phyloP scores from a whole-genome alignment of 768 basidiomycete genomes.

The Mycena albidolilacea region DNA sequence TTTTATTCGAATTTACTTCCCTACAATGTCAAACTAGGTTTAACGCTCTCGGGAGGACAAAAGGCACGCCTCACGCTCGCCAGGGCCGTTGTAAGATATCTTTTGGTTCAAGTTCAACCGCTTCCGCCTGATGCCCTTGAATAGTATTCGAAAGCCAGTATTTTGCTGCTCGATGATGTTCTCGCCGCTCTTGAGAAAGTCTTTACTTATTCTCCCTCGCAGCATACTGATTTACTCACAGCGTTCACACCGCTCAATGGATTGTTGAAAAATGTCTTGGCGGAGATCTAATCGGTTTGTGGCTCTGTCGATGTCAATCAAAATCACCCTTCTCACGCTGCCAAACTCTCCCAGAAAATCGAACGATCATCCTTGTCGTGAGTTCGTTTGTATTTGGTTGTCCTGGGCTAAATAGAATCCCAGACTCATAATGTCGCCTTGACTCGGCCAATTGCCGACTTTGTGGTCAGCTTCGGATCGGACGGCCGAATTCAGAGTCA shows the following conservation, averaged over 20 bases:
- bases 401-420: not conserved
- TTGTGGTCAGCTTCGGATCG: slow-evolving; percentile 58
- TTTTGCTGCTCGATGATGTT: slow-evolving; percentile 82
- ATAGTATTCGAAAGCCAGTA: slow-evolving; percentile 65
- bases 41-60: slow-evolving; percentile 56
- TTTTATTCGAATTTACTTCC: slow-evolving; percentile 57
- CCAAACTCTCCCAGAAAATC: slow-evolving; percentile 19
- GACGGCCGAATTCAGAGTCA: slow-evolving; percentile 61
- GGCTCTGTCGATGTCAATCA: too few relatives aligned
- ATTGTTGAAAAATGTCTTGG: slow-evolving; percentile 65
- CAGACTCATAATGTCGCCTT: slow-evolving; percentile 67
- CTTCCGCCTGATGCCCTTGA: slow-evolving; percentile 46
- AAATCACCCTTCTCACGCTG: not conserved
- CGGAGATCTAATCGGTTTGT: slow-evolving; percentile 54
- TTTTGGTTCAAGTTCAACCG: slow-evolving; percentile 43
- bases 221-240: slow-evolving; percentile 32
- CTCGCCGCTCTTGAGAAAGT: slow-evolving; percentile 65
- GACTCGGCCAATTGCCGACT: slow-evolving; percentile 57
- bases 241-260: slow-evolving; percentile 65
- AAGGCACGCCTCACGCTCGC: slow-evolving; percentile 63
- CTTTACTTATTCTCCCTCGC: not conserved
- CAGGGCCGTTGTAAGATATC: slow-evolving; percentile 50
- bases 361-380: slow-evolving; percentile 64
- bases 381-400: slow-evolving; percentile 33
- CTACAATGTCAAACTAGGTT: not conserved